These are phyloP conservation scores for Calonectria hawksworthii DNA, from an alignment of 2,329 filamentous ascomycete species.

Conservation along the genomic window DNA sequence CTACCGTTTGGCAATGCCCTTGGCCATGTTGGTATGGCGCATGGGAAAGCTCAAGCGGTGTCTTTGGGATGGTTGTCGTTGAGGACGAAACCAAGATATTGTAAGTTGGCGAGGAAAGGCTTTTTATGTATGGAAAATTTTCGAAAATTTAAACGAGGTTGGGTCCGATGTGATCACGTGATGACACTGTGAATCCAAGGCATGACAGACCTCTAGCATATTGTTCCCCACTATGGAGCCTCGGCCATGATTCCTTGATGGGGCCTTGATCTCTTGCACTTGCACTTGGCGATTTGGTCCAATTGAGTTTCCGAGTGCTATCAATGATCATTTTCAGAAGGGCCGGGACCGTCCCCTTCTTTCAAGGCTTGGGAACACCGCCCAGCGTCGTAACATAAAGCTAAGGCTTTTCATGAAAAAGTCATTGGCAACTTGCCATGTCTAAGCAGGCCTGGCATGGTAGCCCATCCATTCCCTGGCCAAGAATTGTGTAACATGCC, in stretches of 20 bases:
- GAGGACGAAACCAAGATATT: background rate
- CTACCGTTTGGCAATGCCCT: constrained; percentile 8
- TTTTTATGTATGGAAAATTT: constrained; percentile 19
- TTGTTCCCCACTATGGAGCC: background rate
- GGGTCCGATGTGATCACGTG: background rate
- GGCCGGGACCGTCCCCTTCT: background rate
- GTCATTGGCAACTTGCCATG: background rate
- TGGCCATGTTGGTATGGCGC: background rate
- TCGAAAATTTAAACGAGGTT: background rate
- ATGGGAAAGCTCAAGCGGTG: background rate
- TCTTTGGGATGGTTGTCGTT: background rate
- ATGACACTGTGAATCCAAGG: background rate
- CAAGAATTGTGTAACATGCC: background rate
- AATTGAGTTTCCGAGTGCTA: background rate
- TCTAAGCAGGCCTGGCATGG: background rate
- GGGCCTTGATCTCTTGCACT: background rate
- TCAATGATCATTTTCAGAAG: background rate
- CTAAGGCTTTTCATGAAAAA: background rate
- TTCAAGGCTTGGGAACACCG: background rate
- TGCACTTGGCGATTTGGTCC: background rate
- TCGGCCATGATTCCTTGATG: background rate
- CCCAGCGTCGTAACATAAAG: background rate
- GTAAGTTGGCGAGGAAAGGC: background rate
- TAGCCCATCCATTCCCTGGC: background rate
- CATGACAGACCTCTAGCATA: background rate